Base-by-base conservation (phyloP, 1,284 basidiomycete genomes). In the Takashimella koratensis region DNA sequence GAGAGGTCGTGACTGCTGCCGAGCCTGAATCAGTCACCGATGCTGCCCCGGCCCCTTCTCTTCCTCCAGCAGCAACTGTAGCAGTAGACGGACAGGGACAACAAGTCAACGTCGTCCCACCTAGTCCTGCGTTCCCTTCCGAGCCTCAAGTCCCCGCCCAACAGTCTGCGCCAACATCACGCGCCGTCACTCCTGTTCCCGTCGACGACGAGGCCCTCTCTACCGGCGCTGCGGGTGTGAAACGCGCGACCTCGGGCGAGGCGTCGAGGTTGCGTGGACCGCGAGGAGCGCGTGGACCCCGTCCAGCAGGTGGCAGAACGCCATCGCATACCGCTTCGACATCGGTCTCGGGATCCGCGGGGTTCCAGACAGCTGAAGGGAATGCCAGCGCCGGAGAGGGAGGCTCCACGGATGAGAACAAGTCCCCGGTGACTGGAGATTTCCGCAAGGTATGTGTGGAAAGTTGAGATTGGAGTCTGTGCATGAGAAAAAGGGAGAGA, bases 241-340 rank as follows among this genome's bases (percentile, higher is more conserved):
- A 71, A 54, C 54, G 82, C 55, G 73, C 77, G 52, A 71, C 74
- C 20, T 80, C 81, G 3, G 73, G 71, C 36, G 81, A 81, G 53
- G 77, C 79, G 4, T 72, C 78, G 3, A 49, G 68, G 13, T 57
- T 74, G 3, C 58, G 70, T 36, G 72, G 72, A 6, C 72, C 72
- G 3, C 53, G 70, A 45, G 70, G 66, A 10, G 69, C 70, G 3
- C 53, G 71, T 43, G 71, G 71, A 3, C 73, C 71, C 2, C 51
- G 70, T 43, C 64, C 72, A 0, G 66, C 64, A 6, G 59, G 60
- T 4, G 64, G 58, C 0, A 45, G 66, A 43, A 54, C 58, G 0
- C 48, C 56, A 12, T 60, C 58, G 5, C 58, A 63, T 22, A 45
- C 57, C 2, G 59, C 53, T 41, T n/a, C 26, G 3, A 25, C 39